phyloP scores from a whole-genome alignment of 352 stramenopile genomes.

The Pythium rhizo-oryzae region DNA sequence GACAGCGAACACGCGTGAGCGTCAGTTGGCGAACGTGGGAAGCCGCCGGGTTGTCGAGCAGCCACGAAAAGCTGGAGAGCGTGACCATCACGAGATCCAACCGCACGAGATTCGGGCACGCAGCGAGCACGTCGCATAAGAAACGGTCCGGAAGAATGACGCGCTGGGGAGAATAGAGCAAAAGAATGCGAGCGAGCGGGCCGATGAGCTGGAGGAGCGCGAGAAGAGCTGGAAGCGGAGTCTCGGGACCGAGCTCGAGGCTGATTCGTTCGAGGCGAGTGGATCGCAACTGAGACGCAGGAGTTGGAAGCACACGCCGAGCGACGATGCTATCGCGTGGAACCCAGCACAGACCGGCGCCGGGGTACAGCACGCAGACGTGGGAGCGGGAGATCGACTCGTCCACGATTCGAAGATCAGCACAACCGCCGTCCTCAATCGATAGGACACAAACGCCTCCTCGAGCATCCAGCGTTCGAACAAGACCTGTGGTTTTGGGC shows the following conservation, averaged over 20 bases:
- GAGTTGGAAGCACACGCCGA: not conserved
- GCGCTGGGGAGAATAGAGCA: not conserved
- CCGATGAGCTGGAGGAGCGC: not conserved
- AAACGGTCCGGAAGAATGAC: not conserved
- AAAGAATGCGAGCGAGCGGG: not conserved
- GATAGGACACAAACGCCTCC: not conserved
- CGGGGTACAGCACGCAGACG: slow-evolving; percentile 7
- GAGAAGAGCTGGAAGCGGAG: not conserved
- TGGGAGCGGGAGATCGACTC: not conserved
- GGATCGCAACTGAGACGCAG: too few relatives aligned
- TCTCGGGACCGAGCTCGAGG: not conserved
- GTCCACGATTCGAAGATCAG: slow-evolving; percentile 8
- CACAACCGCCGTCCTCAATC: not conserved
- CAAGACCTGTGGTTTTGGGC: not conserved
- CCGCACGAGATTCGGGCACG: slow-evolving; percentile 4
- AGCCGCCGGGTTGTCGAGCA: not conserved
- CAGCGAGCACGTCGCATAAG: not conserved
- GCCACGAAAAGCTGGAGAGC: slow-evolving; percentile 5
- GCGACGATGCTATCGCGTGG: not conserved
- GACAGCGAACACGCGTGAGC: not conserved
- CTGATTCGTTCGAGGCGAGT: not conserved
- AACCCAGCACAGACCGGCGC: slow-evolving; percentile 10
- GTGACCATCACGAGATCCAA: slow-evolving; percentile 3
- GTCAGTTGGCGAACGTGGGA: not conserved
- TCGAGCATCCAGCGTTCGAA: not conserved